Conservation (phyloP, 768 basidiomycete species). For the Hygrophoropsis aurantiaca region DNA sequence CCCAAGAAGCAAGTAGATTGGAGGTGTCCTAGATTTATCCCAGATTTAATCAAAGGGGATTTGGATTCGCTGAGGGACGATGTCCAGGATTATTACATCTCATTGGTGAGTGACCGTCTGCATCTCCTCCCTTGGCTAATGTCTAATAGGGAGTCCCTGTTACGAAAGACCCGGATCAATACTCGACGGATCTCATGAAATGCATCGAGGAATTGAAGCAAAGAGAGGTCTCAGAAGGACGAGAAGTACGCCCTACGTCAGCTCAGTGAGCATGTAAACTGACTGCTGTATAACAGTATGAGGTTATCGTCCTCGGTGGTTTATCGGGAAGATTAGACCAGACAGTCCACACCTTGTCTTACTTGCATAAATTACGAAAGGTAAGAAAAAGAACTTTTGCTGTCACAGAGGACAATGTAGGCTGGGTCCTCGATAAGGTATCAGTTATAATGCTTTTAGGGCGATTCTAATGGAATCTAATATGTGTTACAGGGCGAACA, state of each 20-base stretch:
- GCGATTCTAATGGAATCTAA: not conserved
- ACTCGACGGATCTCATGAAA: slow-evolving; percentile 97
- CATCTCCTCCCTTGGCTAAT: not conserved
- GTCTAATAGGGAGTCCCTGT: slow-evolving; percentile 62
- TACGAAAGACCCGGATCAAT: slow-evolving; percentile 65
- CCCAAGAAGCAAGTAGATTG: slow-evolving; percentile 1
- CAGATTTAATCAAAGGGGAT: slow-evolving; percentile 91
- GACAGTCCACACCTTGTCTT: slow-evolving; percentile 85
- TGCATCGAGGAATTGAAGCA: slow-evolving; percentile 67
- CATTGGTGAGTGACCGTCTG: slow-evolving; percentile 45
- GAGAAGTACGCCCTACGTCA: slow-evolving; percentile 32
- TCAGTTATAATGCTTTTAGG: slow-evolving; percentile 10
- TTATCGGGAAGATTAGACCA: slow-evolving; percentile 92
- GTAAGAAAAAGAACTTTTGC: slow-evolving; percentile 61
- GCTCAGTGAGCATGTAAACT: not conserved
- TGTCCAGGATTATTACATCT: slow-evolving; percentile 66
- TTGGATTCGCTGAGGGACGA: slow-evolving; percentile 83
- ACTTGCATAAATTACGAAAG: slow-evolving; percentile 77
- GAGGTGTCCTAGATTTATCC: slow-evolving; percentile 54
- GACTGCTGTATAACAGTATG: slow-evolving; percentile 42
- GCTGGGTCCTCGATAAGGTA: slow-evolving; percentile 85
- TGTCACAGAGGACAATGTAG: slow-evolving; percentile 87
- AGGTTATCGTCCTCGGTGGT: slow-evolving; percentile 82
- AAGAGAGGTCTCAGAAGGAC: slow-evolving; percentile 46
- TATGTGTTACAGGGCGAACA: slow-evolving; percentile 70